phyloP scores from a whole-genome alignment of 202 grass and related monocot genomes.

The Setaria viridis region DNA sequence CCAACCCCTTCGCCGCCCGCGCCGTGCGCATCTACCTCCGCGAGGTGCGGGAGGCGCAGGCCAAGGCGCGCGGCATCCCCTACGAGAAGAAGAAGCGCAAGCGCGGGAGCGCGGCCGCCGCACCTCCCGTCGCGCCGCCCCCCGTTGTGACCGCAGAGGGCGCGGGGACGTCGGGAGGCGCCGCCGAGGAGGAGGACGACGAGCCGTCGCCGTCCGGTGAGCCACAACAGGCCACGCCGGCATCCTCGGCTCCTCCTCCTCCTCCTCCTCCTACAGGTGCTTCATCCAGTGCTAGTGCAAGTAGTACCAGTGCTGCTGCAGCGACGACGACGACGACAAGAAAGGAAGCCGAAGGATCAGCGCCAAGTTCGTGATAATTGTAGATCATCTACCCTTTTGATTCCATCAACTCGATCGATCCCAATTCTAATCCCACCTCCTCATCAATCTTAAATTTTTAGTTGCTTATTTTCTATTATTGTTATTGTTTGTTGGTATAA shows the following conservation, averaged over 20 bases:
- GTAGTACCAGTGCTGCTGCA: neutral
- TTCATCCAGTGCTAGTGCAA: conserved; percentile 13
- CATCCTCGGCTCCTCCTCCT: conserved; percentile 4
- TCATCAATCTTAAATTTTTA: conserved; percentile 29
- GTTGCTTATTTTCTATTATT: conserved; percentile 39
- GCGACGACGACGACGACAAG: neutral
- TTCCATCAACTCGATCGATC: conserved; percentile 37
- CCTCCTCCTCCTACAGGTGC: conserved; percentile 28
- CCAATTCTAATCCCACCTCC: conserved; percentile 55
- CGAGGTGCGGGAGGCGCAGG: conserved; percentile 84
- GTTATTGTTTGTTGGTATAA: conserved; percentile 57
- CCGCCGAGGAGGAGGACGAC: conserved; percentile 48
- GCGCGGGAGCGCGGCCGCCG: conserved; percentile 20
- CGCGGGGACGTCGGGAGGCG: conserved; percentile 46
- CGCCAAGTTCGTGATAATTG: conserved; percentile 59
- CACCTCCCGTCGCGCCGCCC: conserved; percentile 32
- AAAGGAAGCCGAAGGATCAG: conserved; percentile 41
- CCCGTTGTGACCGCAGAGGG: conserved; percentile 50
- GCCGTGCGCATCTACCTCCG: conserved; percentile 82
- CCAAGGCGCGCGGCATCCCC: conserved; percentile 88
- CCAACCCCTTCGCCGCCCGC: conserved; percentile 80
- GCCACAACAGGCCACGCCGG: neutral
- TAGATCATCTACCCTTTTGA: conserved; percentile 58
- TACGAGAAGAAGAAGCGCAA: conserved; percentile 94
- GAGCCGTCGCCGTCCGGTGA: conserved; percentile 11